Percentiles rank a stretch among this genome's conserved stretches.
These are phyloP conservation scores for Grosmannia huntii DNA, from an alignment of 2,329 filamentous ascomycete genomes.

Conservation along the genomic window DNA sequence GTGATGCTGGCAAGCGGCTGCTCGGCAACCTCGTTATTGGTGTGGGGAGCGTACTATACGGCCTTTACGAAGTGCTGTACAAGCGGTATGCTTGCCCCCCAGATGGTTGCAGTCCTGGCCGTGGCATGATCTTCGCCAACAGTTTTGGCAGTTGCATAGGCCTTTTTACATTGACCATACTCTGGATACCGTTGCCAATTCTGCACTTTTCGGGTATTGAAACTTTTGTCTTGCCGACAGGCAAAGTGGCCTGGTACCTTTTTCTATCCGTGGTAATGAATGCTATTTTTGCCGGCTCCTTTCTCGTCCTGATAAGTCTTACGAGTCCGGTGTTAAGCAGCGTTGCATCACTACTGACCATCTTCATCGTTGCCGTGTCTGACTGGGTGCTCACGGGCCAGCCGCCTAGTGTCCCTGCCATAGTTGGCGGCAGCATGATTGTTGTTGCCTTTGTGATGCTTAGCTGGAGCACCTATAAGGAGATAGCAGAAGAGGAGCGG, in stretches of 20 bases:
- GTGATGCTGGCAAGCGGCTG: constrained; percentile 48
- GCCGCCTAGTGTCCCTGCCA: constrained; percentile 59
- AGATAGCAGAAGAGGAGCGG: constrained; percentile 75
- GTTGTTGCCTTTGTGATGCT: constrained; percentile 77
- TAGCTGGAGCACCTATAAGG: constrained; percentile 82
- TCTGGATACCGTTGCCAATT: constrained; percentile 86
- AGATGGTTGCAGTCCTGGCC: constrained; percentile 68
- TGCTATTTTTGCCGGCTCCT: constrained; percentile 83
- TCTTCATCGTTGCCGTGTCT: constrained; percentile 87
- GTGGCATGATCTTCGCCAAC: constrained; percentile 94
- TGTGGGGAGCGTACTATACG: constrained; percentile 80
- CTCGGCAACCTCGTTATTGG: constrained; percentile 89
- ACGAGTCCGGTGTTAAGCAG: constrained; percentile 87
- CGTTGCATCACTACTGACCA: constrained; percentile 86
- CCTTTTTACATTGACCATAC: constrained; percentile 66
- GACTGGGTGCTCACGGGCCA: constrained; percentile 79
- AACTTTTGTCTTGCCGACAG: constrained; percentile 67
- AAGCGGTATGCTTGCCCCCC: constrained; percentile 89
- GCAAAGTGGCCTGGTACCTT: constrained; percentile 68
- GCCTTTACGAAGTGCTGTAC: constrained; percentile 94
- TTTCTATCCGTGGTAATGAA: constrained; percentile 73
- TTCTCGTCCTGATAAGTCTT: constrained; percentile 82
- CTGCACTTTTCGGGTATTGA: constrained; percentile 71
- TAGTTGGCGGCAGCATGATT: constrained; percentile 76
- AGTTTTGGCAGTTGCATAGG: constrained; percentile 83